Base-by-base conservation (phyloP, 345 rosid genomes). In the Turritis glabra region DNA sequence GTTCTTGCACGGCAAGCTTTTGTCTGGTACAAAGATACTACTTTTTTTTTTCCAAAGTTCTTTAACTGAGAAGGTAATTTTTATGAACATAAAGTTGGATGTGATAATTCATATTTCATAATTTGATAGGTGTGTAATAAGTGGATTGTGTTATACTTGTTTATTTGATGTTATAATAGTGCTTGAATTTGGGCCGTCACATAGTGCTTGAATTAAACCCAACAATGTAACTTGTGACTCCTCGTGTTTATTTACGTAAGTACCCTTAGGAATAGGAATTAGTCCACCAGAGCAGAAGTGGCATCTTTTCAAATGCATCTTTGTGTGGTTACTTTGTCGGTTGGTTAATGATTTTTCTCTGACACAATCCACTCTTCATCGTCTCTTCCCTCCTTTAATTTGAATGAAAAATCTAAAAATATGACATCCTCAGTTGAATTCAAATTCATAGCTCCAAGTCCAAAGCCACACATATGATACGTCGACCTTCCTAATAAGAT, bases 291-390 rank as follows among this genome's bases (percentile, higher is more conserved):
- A 35, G 6, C 30, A 8, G 12, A 19, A 54, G 29, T 52, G 33
- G 69, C 17, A 62, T 72, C 60, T 37, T 40, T 50, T 62, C 41
- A 40, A 64, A 10, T 73, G 57, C 64, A 73, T 55, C 52, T 74
- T 74, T 27, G 41, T 37, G 30, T 57, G 67, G 72, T 74, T 40
- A 74, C 78, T 74, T 67, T 66, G 78, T 74, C 78, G 73, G 73
- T 74, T 40, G 73, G 67, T 67, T 37, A 27, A 48, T 33, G 29
- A 7, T 4, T 57, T 57, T 37, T 21, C 9, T 57, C 73, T 67
- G 73, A 74, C 78, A 74, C 67, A 48, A 58, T 48, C 66, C 17
- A 40, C 22, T 29, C 15, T 7, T 8, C 13, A 29, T 32, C 37
- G 35, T 63, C 65, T 65, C 58, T 74, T 56, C 66, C 66, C 13